Base-by-base conservation (phyloP, 331 rosid species). In the Pyrus hybrid region DNA sequence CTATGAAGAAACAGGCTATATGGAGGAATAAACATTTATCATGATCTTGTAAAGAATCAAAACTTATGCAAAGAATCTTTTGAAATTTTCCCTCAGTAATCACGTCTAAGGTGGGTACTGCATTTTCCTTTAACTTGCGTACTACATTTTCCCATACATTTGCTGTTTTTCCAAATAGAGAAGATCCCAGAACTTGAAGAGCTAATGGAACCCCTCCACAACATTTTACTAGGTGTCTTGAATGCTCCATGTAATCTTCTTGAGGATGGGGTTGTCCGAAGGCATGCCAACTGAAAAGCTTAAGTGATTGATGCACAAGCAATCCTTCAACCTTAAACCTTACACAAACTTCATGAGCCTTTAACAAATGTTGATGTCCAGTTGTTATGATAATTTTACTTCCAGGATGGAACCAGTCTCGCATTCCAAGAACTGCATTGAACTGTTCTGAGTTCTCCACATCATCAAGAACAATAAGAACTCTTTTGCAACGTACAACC, bases 401-500 rank as follows among this genome's bases (percentile, higher is more conserved):
- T 21, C 77, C 69, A 14, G 3, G 16, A 11, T 30, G 25, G 22
- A 73, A 25, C 69, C 70, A 73, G 8, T 62, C 29, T 14, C 28
- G 26, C 16, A n/a, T 21, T 6, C 77, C 68, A 30, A 47, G 57
- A 6, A 73, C 7, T 16, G 3, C 58, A 13, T 25, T 6, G 26
- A 73, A 16, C 23, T 73, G 77, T 0, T 60, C 56, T 11, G 2
- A 10, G 3, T 25, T 0, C 28, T 73, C 76, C 8, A 35, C 60
- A 43, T 73, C 58, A 61, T 73, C 77, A 73, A 73, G 69, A 73
- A 62, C 60, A 13, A 73, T 1, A 23, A 73, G 62, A 73, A 73
- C 8, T 7, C 23, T 73, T 35, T 62, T 62, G 22, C 35, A n/a
- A 14, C 12, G 1, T 4, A 41, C 21, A n/a, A 5, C 16, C 18